Conservation (phyloP, 2,329 filamentous ascomycete species). For the Ascochyta fabae region DNA sequence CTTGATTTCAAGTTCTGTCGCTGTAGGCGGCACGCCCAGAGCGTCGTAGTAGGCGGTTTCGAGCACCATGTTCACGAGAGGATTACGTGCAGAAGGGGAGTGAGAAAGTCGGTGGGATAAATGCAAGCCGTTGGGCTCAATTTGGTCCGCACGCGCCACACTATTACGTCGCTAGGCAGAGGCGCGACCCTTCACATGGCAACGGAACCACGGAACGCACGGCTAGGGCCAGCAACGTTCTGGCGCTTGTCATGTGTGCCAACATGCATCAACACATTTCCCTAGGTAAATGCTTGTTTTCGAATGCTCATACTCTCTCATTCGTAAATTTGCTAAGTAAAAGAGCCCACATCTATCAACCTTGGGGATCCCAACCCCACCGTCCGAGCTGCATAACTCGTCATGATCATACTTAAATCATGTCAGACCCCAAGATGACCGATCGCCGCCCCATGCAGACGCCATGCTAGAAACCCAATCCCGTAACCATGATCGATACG, state of each 20-base stretch:
- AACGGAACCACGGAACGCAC: conserved; percentile 12
- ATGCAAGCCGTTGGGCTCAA: conserved; percentile 9
- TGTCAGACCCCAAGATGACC: conserved; percentile 40
- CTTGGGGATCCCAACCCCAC: conserved; percentile 25
- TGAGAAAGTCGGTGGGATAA: conserved; percentile 23
- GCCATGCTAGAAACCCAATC: conserved; percentile 46
- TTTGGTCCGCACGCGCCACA: conserved; percentile 1
- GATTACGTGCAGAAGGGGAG: conserved; percentile 8
- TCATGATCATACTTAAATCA: conserved; percentile 33
- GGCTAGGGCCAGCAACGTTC: conserved; percentile 2
- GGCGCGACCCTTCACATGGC: conserved; percentile 12
- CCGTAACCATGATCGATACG: conserved; percentile 36
- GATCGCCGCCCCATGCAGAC: conserved; percentile 48
- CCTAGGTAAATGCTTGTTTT: background rate
- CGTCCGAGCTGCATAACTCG: conserved; percentile 33
- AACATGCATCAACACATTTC: too few relatives aligned
- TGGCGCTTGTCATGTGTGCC: background rate
- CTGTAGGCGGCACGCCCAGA: conserved; percentile 82
- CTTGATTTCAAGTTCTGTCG: conserved; percentile 92
- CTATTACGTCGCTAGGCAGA: conserved; percentile 14
- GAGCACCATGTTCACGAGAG: conserved; percentile 69
- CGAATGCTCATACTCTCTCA: conserved; percentile 13
- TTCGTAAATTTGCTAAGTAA: conserved; percentile 38
- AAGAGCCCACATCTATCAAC: conserved; percentile 37
- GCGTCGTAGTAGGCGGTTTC: conserved; percentile 90